Conservation (phyloP, 2,329 filamentous ascomycete species). For the Leptographium lundbergii region DNA sequence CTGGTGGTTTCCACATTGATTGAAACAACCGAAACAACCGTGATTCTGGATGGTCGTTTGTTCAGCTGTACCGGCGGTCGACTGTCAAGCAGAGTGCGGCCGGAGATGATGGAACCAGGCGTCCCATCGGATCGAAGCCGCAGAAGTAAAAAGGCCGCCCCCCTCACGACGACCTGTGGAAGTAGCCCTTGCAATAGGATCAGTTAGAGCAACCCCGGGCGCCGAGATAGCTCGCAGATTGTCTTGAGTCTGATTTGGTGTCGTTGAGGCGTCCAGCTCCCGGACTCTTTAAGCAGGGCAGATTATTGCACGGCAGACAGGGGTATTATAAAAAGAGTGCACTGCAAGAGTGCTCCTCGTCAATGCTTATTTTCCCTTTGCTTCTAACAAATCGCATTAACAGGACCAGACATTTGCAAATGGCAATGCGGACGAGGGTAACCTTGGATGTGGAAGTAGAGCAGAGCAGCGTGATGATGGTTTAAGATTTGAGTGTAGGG, state of each 20-base stretch:
- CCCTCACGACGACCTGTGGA: not conserved
- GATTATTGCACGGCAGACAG: not conserved
- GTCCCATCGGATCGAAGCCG: conserved; percentile 1
- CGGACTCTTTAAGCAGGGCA: not conserved
- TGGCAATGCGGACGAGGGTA: not conserved
- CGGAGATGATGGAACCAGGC: conserved; percentile 10
- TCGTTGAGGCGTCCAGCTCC: not conserved
- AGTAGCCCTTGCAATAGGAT: not conserved
- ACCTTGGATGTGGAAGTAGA: not conserved
- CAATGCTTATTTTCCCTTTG: not conserved
- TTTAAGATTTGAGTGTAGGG: not conserved
- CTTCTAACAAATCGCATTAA: not conserved
- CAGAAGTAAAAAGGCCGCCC: conserved; percentile 5
- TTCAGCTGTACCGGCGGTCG: conserved; percentile 13
- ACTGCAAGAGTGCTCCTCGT: not conserved
- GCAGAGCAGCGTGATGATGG: not conserved
- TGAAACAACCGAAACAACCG: conserved; percentile 28
- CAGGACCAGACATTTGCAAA: not conserved
- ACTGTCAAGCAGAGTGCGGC: conserved; percentile 11
- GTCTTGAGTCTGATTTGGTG: not conserved
- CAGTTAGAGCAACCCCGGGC: not conserved
- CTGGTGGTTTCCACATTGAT: conserved; percentile 22
- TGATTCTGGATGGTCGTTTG: conserved; percentile 14
- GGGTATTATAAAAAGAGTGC: not conserved
- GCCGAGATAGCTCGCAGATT: not conserved